phyloP scores from a whole-genome alignment of 2,329 filamentous ascomycete genomes.

The Exophiala dermatitidis region DNA sequence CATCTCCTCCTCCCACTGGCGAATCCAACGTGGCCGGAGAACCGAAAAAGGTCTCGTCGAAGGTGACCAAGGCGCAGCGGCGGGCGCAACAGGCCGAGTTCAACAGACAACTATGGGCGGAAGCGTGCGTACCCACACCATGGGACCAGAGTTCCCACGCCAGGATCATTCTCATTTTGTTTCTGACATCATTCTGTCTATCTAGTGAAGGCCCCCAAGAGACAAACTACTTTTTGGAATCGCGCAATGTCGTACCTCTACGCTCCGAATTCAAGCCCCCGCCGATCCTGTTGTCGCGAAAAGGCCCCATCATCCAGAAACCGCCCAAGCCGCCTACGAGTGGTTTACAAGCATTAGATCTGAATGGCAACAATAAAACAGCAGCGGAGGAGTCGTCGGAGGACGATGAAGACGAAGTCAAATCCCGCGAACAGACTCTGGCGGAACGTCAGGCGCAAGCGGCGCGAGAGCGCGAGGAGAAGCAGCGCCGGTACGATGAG shows the following conservation, averaged over 20 bases:
- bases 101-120: conserved; percentile 81
- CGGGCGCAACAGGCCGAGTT: conserved; percentile 72
- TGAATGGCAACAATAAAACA: conserved; percentile 38
- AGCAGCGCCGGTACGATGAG: conserved; percentile 84
- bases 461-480: conserved; percentile 75
- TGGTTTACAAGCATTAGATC: conserved; percentile 25
- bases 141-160: not conserved
- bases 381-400: conserved; percentile 55
- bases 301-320: conserved; percentile 34
- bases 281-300: conserved; percentile 78
- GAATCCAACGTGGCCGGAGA: conserved; percentile 28
- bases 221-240: conserved; percentile 67
- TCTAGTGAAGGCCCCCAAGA: conserved; percentile 61
- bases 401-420: conserved; percentile 51
- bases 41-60: conserved; percentile 42
- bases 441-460: conserved; percentile 74
- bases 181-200: not conserved
- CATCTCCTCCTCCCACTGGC: conserved; percentile 21
- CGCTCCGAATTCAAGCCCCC: conserved; percentile 69
- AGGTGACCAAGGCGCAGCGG: conserved; percentile 66
- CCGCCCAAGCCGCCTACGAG: conserved; percentile 14
- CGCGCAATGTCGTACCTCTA: conserved; percentile 52
- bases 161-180: not conserved
- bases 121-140: conserved; percentile 55
- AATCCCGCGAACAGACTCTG: conserved; percentile 57